Conservation (phyloP, 345 rosid species). For the Lumnitzera littorea region DNA sequence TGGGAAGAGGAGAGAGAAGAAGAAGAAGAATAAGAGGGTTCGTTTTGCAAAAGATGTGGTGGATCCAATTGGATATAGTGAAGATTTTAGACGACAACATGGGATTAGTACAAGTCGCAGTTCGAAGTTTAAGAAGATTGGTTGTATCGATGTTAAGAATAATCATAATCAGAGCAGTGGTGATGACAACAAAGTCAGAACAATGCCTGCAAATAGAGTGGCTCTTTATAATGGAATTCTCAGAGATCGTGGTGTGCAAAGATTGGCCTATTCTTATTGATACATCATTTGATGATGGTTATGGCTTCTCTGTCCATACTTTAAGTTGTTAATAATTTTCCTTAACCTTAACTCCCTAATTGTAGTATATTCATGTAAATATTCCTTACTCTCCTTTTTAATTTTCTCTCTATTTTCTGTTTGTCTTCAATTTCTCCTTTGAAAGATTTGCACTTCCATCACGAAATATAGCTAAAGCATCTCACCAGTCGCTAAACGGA, state of each 20-base stretch:
- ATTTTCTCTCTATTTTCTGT: not conserved
- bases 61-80: conserved; percentile 43
- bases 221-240: conserved; percentile 65
- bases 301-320: too few species aligned
- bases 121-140: not conserved
- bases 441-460: not conserved
- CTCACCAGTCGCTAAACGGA: too few species aligned
- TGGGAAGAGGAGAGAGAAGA: conserved; percentile 17
- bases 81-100: conserved; percentile 34
- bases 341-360: not conserved
- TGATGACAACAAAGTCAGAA: conserved; percentile 9
- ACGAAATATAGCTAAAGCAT: too few species aligned
- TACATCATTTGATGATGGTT: not conserved
- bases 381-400: not conserved
- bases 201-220: conserved; percentile 59
- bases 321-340: too few species aligned
- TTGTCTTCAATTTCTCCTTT: not conserved
- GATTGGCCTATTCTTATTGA: conserved; percentile 39
- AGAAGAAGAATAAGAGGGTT: conserved; percentile 41
- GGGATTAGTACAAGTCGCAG: conserved; percentile 3
- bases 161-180: too few species aligned
- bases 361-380: conserved; percentile 3
- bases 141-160: too few species aligned
- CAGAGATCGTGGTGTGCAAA: conserved; percentile 48
- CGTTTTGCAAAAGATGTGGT: conserved; percentile 52